Evolutionary conservation across 2,329 filamentous ascomycete species (phyloP).

Genomic region (Alternaria incomplexa): DNA sequence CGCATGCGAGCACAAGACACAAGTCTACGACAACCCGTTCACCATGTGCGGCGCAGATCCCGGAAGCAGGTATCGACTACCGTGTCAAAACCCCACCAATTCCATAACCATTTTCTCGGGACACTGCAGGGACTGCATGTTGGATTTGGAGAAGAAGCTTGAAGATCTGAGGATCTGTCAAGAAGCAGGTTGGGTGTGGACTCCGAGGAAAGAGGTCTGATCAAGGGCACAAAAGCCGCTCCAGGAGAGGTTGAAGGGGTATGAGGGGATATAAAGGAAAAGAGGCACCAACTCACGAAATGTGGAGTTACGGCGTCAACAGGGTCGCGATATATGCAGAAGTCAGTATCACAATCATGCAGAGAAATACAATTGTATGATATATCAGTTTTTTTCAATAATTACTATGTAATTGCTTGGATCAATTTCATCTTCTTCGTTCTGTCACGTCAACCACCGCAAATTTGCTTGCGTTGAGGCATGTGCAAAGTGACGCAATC

Average conservation of each 20-base stretch:
- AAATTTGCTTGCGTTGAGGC: not conserved
- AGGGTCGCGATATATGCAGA: not conserved
- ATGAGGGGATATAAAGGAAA: not conserved
- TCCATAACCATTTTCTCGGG: not conserved
- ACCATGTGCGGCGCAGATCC: not conserved
- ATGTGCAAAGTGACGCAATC: not conserved
- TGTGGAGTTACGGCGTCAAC: not conserved
- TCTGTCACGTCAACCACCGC: not conserved
- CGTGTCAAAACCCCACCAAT: not conserved
- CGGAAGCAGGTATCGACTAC: not conserved
- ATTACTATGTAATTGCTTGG: not conserved
- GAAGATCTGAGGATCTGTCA: not conserved
- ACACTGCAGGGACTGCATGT: not conserved
- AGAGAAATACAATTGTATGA: not conserved
- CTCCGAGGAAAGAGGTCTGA: not conserved
- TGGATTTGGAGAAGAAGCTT: not conserved
- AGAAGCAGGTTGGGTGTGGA: not conserved
- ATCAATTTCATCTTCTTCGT: not conserved
- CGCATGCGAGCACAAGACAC: not conserved
- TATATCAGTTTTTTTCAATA: not conserved
- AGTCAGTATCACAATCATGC: not conserved
- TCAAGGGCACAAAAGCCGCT: not conserved
- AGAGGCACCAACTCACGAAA: not conserved
- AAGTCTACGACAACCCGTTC: not conserved
- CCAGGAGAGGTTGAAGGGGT: not conserved